A percentile compares a stretch with the other conserved stretches of the same genome.
Conservation (phyloP, 139 green algal genomes). For the Monoraphidium neglectum region DNA sequence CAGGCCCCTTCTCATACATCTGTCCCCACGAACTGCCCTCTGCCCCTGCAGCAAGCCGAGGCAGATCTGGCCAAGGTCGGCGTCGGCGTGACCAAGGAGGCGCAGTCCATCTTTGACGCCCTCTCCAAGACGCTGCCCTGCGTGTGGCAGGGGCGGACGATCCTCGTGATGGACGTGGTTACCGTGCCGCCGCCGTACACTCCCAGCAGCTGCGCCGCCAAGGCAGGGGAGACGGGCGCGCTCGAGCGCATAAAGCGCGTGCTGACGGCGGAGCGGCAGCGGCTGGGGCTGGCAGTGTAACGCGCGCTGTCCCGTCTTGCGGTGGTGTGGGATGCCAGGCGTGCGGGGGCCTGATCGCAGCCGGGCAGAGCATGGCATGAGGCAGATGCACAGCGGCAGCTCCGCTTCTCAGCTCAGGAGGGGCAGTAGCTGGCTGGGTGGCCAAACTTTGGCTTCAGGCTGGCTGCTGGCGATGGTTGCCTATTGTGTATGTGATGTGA, state of each 20-base stretch:
- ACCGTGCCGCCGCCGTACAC: slow-evolving; percentile 44
- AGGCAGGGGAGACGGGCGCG: slow-evolving; percentile 27
- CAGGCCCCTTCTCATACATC: too few relatives aligned
- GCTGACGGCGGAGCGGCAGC: slow-evolving; percentile 37
- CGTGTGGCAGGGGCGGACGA: slow-evolving; percentile 51
- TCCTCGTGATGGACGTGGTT: slow-evolving; percentile 69
- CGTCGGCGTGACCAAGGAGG: slow-evolving; percentile 71
- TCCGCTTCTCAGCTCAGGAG: too few relatives aligned
- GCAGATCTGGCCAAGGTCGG: slow-evolving; percentile 73
- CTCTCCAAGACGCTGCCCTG: slow-evolving; percentile 85
- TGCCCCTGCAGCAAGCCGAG: slow-evolving; percentile 59
- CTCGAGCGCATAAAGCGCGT: slow-evolving; percentile 71
- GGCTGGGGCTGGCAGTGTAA: slow-evolving; percentile 33
- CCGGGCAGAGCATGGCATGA: too few relatives aligned
- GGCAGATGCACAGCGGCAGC: too few relatives aligned
- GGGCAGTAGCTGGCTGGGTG: too few relatives aligned
- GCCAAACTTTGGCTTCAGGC: too few relatives aligned
- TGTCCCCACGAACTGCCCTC: not conserved
- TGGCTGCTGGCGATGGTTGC: too few relatives aligned
- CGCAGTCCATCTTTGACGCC: slow-evolving; percentile 81
- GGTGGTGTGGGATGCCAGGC: too few relatives aligned
- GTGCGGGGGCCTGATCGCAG: too few relatives aligned
- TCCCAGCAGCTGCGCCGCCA: not conserved
- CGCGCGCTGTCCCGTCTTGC: too few relatives aligned
- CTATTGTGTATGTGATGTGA: too few relatives aligned